Evolutionary conservation across 768 basidiomycete species (phyloP).

Genomic region (Suillus tomentosus): DNA sequence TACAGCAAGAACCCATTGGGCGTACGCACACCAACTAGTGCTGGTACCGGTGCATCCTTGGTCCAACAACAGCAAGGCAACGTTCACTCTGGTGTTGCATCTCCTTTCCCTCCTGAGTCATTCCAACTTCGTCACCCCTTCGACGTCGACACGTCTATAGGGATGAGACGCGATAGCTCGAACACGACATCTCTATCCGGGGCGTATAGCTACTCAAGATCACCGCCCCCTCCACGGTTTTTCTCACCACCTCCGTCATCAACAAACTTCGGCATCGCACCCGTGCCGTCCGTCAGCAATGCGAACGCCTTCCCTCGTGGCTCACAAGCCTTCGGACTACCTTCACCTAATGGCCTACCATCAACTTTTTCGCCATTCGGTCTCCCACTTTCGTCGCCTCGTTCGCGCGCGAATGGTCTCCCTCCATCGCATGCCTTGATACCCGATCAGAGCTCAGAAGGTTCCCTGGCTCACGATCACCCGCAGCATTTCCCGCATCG

Average conservation of each 20-base stretch:
- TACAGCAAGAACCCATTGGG: slow-evolving; percentile 99
- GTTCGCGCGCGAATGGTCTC: slow-evolving; percentile 28
- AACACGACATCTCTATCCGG: slow-evolving; percentile 26
- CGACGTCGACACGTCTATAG: slow-evolving; percentile 26
- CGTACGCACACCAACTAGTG: slow-evolving; percentile 76
- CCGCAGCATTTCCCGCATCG: slow-evolving; percentile 41
- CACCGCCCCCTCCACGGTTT: slow-evolving; percentile 36
- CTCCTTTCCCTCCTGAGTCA: slow-evolving; percentile 31
- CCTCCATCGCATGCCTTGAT: slow-evolving; percentile 36
- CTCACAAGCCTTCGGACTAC: slow-evolving; percentile 34
- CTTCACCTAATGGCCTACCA: slow-evolving; percentile 25
- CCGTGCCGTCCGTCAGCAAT: slow-evolving; percentile 27
- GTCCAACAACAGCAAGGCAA: slow-evolving; percentile 29
- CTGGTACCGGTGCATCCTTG: slow-evolving; percentile 28
- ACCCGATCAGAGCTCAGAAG: slow-evolving; percentile 39
- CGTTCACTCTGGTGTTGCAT: slow-evolving; percentile 23
- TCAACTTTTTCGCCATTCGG: slow-evolving; percentile 34
- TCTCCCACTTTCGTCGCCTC: slow-evolving; percentile 34
- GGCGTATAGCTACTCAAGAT: slow-evolving; percentile 34
- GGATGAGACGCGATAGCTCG: slow-evolving; percentile 28
- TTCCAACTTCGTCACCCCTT: slow-evolving; percentile 35
- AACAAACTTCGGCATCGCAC: slow-evolving; percentile 29
- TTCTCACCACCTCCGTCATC: slow-evolving; percentile 36
- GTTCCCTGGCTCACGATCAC: slow-evolving; percentile 35
- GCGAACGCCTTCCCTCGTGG: slow-evolving; percentile 31